phyloP scores from a whole-genome alignment of 2,329 filamentous ascomycete genomes.

The Penicillium thymicola region DNA sequence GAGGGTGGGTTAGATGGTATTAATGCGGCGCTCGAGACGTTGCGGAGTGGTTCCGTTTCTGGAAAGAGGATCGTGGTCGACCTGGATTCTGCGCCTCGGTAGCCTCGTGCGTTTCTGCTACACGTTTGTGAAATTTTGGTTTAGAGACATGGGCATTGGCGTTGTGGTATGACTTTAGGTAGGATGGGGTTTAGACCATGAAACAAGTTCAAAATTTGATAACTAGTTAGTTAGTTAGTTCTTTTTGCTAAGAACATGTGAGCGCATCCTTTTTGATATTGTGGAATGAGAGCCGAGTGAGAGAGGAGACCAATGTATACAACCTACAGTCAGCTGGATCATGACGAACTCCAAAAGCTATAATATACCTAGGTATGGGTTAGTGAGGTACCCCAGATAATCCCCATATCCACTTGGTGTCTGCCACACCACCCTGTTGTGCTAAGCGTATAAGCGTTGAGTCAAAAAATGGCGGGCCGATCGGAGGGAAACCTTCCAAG shows the following conservation, averaged over 20 bases:
- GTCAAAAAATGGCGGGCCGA: constrained; percentile 6
- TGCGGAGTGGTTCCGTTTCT: constrained; percentile 64
- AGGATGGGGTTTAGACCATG: neutral
- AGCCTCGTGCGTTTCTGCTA: neutral
- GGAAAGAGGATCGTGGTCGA: constrained; percentile 67
- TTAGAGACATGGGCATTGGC: constrained; percentile 2
- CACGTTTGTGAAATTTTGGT: neutral
- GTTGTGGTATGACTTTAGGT: constrained; percentile 4
- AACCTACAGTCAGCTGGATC: neutral
- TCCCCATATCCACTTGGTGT: neutral
- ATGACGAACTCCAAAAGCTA: neutral
- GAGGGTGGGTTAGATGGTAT: constrained; percentile 63
- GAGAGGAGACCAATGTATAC: neutral
- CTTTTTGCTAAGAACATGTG: neutral
- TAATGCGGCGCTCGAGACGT: constrained; percentile 64
- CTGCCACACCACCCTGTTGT: neutral
- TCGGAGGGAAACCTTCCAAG: constrained; percentile 7
- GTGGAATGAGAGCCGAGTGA: neutral
- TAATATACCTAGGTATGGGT: neutral
- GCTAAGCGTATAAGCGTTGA: constrained; percentile 3
- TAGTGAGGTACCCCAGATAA: neutral
- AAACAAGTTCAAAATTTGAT: neutral
- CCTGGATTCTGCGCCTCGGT: constrained; percentile 15
- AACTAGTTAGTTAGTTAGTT: too few species aligned
- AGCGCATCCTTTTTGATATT: neutral